Base-by-base conservation (phyloP, 371 early-diverging fungal genomes). In the Mortierella sp. region DNA sequence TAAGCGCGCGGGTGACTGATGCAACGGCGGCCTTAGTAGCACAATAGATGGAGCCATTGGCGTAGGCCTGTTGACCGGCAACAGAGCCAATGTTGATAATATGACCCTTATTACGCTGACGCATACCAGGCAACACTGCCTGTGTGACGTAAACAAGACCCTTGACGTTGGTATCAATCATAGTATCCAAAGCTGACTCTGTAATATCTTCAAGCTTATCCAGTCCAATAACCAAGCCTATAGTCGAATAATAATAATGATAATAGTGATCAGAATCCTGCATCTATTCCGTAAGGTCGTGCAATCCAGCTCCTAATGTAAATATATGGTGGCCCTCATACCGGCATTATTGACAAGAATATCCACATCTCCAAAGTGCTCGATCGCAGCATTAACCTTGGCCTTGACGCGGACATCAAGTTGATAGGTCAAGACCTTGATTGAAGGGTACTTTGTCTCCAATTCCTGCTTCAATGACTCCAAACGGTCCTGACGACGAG, bases 151-250 rank as follows among this genome's bases (percentile, higher is more conserved):
- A 90, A 12, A 93, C 75, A 0, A 93, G 83, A 1, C 95, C 97
- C 78, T 96, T 96, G 72, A 97, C 91, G 76, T 98, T 98, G 51
- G 97, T 97, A 61, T 94, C 93, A 49, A 98, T 72, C 91, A 97
- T 93, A 57, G 89, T 86, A 72, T 97, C 93, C 72, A 94, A 87
- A 12, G 86, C 91, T 0, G 89, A 88, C 34, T 86, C 87, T 7
- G 85, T 69, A 4, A 93, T 88, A 5, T 88, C 86, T 43, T 85
- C 89, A 26, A 97, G 76, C 26, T 87, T 89, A 72, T 96, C 96
- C 23, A 94, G 59, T 8, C 98, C 98, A 70, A 95, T 81, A 9
- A 94, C 97, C 57, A 96, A 79, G 10, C 95, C 94, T 67, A 40
- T n/a, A n/a, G n/a, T n/a, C n/a, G n/a, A n/a, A 40, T 4, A 28